These are phyloP conservation scores for Kodamaea ohmeri DNA, from an alignment of 1,139 yeast genomes.

Conservation along the genomic window DNA sequence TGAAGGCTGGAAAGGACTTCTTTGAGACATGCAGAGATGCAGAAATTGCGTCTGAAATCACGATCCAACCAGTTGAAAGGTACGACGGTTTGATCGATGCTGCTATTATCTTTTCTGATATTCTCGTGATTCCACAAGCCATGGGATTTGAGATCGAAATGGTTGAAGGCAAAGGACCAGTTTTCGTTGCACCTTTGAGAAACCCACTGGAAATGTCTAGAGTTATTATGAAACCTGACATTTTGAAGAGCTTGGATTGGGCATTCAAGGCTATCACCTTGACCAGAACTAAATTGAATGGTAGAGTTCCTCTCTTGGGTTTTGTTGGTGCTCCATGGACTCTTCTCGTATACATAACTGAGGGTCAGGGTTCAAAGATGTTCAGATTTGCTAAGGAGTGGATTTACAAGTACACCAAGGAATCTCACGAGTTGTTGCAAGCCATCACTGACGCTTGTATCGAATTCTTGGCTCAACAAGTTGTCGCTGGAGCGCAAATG, in stretches of 20 bases:
- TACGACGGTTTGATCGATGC: constrained; percentile 90
- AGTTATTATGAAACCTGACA: constrained; percentile 63
- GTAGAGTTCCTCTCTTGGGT: constrained; percentile 91
- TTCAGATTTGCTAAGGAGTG: constrained; percentile 90
- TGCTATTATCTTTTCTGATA: constrained; percentile 94
- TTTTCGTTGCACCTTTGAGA: constrained; percentile 85
- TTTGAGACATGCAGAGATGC: constrained; percentile 93
- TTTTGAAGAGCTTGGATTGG: constrained; percentile 80
- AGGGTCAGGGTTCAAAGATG: constrained; percentile 93
- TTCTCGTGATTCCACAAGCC: constrained; percentile 95
- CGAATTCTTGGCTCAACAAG: constrained; percentile 91
- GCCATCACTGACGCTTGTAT: constrained; percentile 85
- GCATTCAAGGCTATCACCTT: constrained; percentile 88
- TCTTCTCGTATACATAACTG: constrained; percentile 91
- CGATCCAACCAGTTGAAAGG: constrained; percentile 93
- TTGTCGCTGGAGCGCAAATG: constrained; percentile 97
- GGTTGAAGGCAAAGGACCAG: constrained; percentile 95
- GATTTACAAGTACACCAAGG: constrained; percentile 77
- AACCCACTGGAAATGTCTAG: constrained; percentile 61
- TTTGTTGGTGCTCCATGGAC: constrained; percentile 99
- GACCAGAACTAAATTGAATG: constrained; percentile 78
- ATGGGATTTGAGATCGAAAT: constrained; percentile 95
- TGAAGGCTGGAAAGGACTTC: constrained; percentile 82
- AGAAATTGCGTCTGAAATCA: constrained; percentile 87
- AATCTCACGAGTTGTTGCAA: constrained; percentile 68